Conservation (phyloP, 352 stramenopile species). For the Pythium coloratum region DNA sequence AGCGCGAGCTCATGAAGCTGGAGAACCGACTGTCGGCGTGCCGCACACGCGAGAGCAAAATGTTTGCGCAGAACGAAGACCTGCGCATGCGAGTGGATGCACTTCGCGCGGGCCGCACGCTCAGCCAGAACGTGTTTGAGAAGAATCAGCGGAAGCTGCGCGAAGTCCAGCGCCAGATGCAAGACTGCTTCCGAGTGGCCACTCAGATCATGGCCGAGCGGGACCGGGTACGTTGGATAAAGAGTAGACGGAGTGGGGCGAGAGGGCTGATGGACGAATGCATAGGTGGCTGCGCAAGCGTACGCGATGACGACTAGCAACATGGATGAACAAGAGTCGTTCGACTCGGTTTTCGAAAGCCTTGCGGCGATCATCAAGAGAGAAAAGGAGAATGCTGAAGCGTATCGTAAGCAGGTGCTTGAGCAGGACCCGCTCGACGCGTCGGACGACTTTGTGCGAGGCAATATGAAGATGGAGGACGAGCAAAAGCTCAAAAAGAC, state of each 20-base stretch:
- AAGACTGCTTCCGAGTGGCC: conserved; percentile 65
- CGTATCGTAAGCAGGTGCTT: conserved; percentile 78
- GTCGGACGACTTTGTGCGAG: conserved; percentile 66
- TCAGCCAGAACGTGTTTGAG: conserved; percentile 76
- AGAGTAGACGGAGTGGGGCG: neutral
- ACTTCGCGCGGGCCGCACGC: conserved; percentile 56
- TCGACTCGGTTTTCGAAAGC: conserved; percentile 73
- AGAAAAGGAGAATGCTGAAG: conserved; percentile 71
- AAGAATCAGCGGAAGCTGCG: conserved; percentile 78
- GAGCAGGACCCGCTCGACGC: conserved; percentile 70
- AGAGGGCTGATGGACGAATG: neutral
- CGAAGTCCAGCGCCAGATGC: conserved; percentile 78
- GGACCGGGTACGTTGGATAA: conserved; percentile 41
- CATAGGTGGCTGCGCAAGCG: conserved; percentile 62
- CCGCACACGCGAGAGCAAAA: conserved; percentile 75
- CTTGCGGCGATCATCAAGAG: conserved; percentile 70
- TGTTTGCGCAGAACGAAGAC: conserved; percentile 56
- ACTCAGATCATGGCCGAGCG: conserved; percentile 73
- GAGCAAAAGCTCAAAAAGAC: conserved; percentile 71
- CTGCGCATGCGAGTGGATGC: conserved; percentile 57
- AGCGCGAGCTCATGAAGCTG: conserved; percentile 76
- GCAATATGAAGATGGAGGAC: conserved; percentile 79
- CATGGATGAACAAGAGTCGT: conserved; percentile 73
- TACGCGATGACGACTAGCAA: conserved; percentile 68
- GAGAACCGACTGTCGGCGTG: conserved; percentile 77